These are phyloP conservation scores for Aspergillus alliaceus DNA, from an alignment of 2,329 filamentous ascomycete species.

Conservation along the genomic window DNA sequence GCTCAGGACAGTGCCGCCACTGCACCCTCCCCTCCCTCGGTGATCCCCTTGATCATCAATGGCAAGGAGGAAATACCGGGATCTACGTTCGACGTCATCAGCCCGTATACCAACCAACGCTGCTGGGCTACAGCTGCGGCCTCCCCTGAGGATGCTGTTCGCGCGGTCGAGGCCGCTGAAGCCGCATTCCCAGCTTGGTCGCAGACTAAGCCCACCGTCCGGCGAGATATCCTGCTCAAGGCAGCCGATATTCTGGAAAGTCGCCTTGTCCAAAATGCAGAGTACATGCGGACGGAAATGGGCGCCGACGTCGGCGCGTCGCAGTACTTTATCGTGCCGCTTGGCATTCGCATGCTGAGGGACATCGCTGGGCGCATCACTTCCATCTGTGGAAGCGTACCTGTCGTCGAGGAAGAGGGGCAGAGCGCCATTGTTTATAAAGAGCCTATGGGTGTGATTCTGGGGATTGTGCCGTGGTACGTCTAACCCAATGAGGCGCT, in stretches of 20 bases:
- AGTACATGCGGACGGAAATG: conserved; percentile 60
- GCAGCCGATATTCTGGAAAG: conserved; percentile 59
- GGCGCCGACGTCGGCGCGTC: conserved; percentile 44
- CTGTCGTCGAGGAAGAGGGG: conserved; percentile 49
- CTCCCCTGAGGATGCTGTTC: conserved; percentile 38
- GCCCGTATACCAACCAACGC: conserved; percentile 53
- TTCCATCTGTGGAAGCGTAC: conserved; percentile 50
- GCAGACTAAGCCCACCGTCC: conserved; percentile 57
- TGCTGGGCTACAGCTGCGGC: conserved; percentile 58
- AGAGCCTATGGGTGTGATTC: conserved; percentile 74
- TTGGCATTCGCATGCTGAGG: conserved; percentile 42
- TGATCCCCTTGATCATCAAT: conserved; percentile 41
- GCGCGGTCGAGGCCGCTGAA: conserved; percentile 58
- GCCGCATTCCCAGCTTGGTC: conserved; percentile 68
- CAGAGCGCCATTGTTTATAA: conserved; percentile 65
- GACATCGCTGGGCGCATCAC: conserved; percentile 52
- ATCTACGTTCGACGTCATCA: conserved; percentile 48
- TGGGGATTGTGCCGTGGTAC: conserved; percentile 78
- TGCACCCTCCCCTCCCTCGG: conserved; percentile 9
- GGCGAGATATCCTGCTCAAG: conserved; percentile 69
- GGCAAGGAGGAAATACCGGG: conserved; percentile 32
- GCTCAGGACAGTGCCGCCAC: neutral
- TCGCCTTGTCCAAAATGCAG: conserved; percentile 52
- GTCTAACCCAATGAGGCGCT: conserved; percentile 3
- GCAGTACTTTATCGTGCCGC: conserved; percentile 30